A percentile compares a stretch with the other conserved stretches of the same genome.
These are phyloP conservation scores for Thalassiosira oceanica DNA, from an alignment of 352 stramenopile species.

Conservation along the genomic window DNA sequence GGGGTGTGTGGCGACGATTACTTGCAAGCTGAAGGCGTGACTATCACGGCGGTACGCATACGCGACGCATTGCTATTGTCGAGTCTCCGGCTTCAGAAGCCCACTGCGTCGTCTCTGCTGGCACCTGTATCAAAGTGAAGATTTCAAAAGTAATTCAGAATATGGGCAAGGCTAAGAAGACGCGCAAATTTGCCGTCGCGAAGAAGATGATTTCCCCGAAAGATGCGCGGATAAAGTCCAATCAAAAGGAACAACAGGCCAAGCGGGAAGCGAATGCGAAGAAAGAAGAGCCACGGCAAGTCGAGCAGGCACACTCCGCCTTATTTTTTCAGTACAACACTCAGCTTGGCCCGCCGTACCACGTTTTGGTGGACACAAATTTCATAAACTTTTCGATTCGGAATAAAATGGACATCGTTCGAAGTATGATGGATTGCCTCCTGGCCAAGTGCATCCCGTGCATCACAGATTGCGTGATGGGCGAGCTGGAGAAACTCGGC, in stretches of 20 bases:
- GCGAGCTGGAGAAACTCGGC: constrained; percentile 98
- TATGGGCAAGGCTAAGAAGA: constrained; percentile 98
- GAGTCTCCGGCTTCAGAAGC: too few relatives aligned
- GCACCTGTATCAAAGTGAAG: too few relatives aligned
- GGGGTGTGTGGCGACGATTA: too few relatives aligned
- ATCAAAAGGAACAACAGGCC: constrained; percentile 56
- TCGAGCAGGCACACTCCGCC: constrained; percentile 95
- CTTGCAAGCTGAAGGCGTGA: too few relatives aligned
- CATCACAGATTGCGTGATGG: constrained; percentile 99
- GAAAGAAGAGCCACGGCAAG: constrained; percentile 89
- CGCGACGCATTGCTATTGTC: too few relatives aligned
- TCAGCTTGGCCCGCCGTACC: constrained; percentile 95
- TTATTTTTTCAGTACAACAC: constrained; percentile 99
- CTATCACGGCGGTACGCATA: too few relatives aligned
- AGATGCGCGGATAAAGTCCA: constrained; percentile 93
- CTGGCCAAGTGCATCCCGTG: constrained; percentile 97
- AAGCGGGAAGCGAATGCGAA: constrained; percentile 87
- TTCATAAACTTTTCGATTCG: constrained; percentile 99
- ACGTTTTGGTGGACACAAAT: constrained; percentile 99
- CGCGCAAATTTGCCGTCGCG: constrained; percentile 94
- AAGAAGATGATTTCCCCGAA: constrained; percentile 99
- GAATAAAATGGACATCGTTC: constrained; percentile 97
- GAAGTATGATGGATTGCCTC: constrained; percentile 99
- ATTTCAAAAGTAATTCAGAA: too few relatives aligned
- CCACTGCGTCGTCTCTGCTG: too few relatives aligned